Evolutionary conservation across 768 basidiomycete species (phyloP), one percentile per base, ranked within the genome.

Genomic region (Candolleomyces aberdarensis): DNA sequence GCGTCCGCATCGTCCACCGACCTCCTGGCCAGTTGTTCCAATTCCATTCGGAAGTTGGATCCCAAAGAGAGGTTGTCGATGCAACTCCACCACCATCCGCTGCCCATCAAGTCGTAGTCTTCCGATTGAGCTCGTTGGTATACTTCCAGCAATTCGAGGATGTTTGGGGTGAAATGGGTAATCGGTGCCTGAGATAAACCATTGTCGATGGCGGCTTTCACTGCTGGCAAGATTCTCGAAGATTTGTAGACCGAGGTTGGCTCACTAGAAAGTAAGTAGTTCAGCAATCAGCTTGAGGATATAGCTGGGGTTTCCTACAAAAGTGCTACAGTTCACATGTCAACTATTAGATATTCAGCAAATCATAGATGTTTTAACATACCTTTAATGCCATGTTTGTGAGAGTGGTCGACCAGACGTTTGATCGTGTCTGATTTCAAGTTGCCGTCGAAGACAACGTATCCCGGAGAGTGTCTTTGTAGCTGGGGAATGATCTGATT

Each of bases 201-300:
- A 57, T 61, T 48, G 69, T 69, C 50, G 78, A 63, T 43, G 7
- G 74, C 76, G 14, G 78, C 72, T 4, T 75, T 69, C 54, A 91
- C 72, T 0, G 91, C 86, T 0, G 86, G 81, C 5, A 97, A 69
- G 61, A 98, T 85, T 2, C 80, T 76, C 1, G 78, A 76, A 0
- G 91, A 87, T 75, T 98, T 98, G 49, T 81, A 74, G n/a, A 89
- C 80, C 0, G 95, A 97, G 1, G 97, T 98, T 1, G 97, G 96
- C 73, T 99, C 97, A 71, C 91, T 92, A 63, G n/a, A 62, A 56
- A 46, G 40, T 49, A 56, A 46, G 40, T 49, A 20, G 40, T 65
- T 40, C 61, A 67, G 65, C 10, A 20, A n/a, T 32, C 40, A 22
- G 29, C 11, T 39, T 29, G 19, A 39, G 51, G 2, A 20, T 47